A percentile compares a stretch with the other conserved stretches of the same genome.
phyloP scores from a whole-genome alignment of 139 green algal species.

The Edaphochlamys debaryana region DNA sequence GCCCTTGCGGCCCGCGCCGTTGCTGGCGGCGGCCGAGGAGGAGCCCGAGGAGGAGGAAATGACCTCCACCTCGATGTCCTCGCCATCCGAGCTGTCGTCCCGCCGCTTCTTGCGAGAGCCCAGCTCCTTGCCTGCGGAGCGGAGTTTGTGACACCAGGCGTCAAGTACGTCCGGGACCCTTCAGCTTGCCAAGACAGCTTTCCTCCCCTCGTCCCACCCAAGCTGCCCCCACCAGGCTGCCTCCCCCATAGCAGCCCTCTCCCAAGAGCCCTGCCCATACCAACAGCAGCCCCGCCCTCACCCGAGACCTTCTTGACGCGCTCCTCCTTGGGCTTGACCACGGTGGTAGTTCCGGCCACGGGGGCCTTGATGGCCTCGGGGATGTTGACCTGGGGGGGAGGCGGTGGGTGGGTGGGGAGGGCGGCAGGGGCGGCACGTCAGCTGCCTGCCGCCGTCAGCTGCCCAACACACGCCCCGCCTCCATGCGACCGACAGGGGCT shows the following conservation, averaged over 20 bases:
- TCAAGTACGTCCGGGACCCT: background rate
- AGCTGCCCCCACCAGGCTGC: too few relatives aligned
- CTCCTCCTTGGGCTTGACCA: conserved; percentile 64
- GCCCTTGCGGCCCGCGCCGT: conserved; percentile 45
- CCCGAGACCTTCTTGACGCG: conserved; percentile 59
- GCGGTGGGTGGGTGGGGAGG: too few relatives aligned
- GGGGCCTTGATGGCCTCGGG: conserved; percentile 24
- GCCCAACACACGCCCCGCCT: too few relatives aligned
- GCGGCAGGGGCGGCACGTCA: too few relatives aligned
- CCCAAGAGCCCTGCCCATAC: too few relatives aligned
- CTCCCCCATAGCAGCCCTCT: too few relatives aligned
- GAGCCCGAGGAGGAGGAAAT: background rate
- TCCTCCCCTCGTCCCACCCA: too few relatives aligned
- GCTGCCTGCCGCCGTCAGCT: too few relatives aligned
- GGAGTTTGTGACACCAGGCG: too few relatives aligned
- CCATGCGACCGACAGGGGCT: too few relatives aligned
- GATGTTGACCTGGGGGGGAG: conserved; percentile 28
- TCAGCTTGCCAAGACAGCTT: background rate
- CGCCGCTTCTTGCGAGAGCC: conserved; percentile 57
- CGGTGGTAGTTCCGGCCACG: background rate
- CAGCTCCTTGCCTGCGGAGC: conserved; percentile 59
- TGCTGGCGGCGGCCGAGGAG: background rate
- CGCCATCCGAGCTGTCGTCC: conserved; percentile 20
- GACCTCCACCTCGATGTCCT: conserved; percentile 35
- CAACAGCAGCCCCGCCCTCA: too few relatives aligned